Base-by-base conservation (phyloP, 2,329 filamentous ascomycete species). In the Paracamarosporium sp. region DNA sequence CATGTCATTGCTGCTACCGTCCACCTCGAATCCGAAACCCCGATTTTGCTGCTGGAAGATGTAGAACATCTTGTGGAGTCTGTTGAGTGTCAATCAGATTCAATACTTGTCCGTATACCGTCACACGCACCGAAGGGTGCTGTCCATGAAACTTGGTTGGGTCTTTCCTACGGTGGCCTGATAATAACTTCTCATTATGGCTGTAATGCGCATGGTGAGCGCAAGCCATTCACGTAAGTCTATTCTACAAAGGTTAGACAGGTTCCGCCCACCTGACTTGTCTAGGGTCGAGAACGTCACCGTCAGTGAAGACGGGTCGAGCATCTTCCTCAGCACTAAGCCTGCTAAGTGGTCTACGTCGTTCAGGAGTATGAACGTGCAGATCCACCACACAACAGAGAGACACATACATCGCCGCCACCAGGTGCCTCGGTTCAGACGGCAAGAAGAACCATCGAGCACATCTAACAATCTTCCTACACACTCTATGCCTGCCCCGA, bases 141-240 rank as follows among this genome's bases (percentile, higher is more conserved):
- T 20, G 35, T 25, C 5, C 17, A 2, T 9, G 24, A 24, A 35
- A 27, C 33, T 15, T 25, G 41, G 43, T n/a, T 48, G 17, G 25
- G 12, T 8, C 17, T 55, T 5, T 44, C 20, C 31, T 13, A 15
- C 5, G 53, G 53, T 17, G 53, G 53, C 13, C n/a, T 55, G 33
- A 27, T 55, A 5, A 30, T 55, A 13, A 50, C 44, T 2, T 55
- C 53, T 6, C 53, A 55, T 22, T 43, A 41, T 55, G 53, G 53
- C 12, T 55, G 52, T 33, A 55, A 55, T 27, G 12, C n/a, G 15
- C 44, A 43, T 40, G 43, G 52, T n/a, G 53, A 55, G 25, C 33
- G 53, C 9, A 50, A 30, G 27, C 31, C 50, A 12, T 50, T 50
- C n/a, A 44, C 33, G 52, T 55, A 28, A 3, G 22, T 11, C 8